phyloP scores from a whole-genome alignment of 257 asterid genomes.

The Salvia hispanica region DNA sequence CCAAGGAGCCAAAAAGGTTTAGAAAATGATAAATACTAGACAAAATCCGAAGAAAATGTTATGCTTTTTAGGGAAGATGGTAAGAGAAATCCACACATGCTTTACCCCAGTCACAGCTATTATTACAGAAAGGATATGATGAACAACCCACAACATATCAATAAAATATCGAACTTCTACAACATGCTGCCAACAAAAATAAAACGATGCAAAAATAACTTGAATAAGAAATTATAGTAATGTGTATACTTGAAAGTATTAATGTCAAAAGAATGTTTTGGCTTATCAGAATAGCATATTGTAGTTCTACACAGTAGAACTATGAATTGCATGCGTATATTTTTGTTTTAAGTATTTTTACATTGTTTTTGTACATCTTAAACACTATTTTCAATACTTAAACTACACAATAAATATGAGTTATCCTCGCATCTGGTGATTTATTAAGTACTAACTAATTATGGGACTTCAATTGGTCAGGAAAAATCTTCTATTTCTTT shows the following conservation, averaged over 20 bases:
- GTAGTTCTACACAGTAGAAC: background rate
- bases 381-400: background rate
- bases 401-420: background rate
- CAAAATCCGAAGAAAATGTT: conserved; percentile 18
- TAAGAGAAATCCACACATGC: conserved; percentile 5
- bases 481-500: background rate
- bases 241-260: background rate
- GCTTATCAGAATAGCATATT: background rate
- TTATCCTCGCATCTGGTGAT: background rate
- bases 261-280: background rate
- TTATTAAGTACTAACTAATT: background rate
- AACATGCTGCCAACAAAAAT: conserved; percentile 9
- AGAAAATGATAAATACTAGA: conserved; percentile 7
- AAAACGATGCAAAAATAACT: background rate
- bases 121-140: conserved; percentile 7
- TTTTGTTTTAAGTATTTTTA: background rate
- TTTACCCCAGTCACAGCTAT: conserved; percentile 11
- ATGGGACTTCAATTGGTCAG: background rate
- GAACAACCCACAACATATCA: conserved; percentile 16
- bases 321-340: background rate
- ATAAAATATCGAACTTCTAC: background rate
- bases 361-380: background rate
- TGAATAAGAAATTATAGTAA: background rate
- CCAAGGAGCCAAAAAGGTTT: conserved; percentile 30
- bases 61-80: background rate